phyloP scores from a whole-genome alignment of 306 rosid genomes.

The Canavalia gladiata region DNA sequence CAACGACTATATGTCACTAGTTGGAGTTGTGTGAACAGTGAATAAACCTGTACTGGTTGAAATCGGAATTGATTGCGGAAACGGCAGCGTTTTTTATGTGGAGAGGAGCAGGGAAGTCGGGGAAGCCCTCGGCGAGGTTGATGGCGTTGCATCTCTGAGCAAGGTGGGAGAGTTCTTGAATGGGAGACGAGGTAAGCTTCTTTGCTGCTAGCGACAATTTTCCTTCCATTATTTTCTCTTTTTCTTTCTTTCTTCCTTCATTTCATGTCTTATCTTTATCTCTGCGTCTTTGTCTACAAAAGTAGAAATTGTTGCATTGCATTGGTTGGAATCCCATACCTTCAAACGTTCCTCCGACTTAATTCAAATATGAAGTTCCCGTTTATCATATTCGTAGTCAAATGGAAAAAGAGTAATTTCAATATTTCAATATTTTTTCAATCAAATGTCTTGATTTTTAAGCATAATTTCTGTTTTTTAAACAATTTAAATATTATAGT shows the following conservation, averaged over 20 bases:
- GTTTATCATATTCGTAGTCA: too few species aligned
- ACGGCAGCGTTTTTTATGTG: conserved; percentile 75
- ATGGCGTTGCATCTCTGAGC: conserved; percentile 80
- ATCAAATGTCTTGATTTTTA: too few species aligned
- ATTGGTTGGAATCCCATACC: too few species aligned
- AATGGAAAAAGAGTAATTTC: too few species aligned
- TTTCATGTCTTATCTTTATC: conserved; percentile 19
- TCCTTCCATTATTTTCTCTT: conserved; percentile 56
- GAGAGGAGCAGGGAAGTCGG: conserved; percentile 85
- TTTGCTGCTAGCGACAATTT: conserved; percentile 73
- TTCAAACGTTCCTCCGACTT: too few species aligned
- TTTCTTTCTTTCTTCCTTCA: background rate
- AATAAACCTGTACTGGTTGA: conserved; percentile 77
- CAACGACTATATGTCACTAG: background rate
- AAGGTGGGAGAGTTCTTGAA: conserved; percentile 81
- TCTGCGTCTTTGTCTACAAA: background rate
- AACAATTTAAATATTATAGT: too few species aligned
- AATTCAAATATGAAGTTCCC: too few species aligned
- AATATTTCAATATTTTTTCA: too few species aligned
- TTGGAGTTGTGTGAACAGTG: background rate
- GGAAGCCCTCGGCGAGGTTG: conserved; percentile 93
- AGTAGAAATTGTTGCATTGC: background rate
- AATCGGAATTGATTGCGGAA: conserved; percentile 79
- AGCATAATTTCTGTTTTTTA: too few species aligned
- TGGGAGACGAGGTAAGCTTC: conserved; percentile 72